These are phyloP conservation scores for Sanguinoderma infundibulare DNA, from an alignment of 1,284 basidiomycete species.

Conservation along the genomic window DNA sequence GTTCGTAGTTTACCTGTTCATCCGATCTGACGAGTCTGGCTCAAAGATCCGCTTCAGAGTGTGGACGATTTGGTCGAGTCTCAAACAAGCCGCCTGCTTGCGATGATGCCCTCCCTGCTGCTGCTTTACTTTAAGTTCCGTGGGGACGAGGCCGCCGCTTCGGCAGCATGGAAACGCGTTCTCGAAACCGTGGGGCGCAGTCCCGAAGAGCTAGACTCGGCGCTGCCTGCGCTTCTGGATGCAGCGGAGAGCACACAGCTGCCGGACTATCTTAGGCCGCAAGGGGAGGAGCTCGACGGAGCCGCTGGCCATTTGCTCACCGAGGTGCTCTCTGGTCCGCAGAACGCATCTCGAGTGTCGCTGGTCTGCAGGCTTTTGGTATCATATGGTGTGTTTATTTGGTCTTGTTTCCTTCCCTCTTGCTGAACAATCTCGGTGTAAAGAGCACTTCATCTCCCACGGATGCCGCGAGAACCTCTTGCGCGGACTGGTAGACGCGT, in stretches of 20 bases:
- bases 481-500: conserved; percentile 40
- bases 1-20: conserved; percentile 35
- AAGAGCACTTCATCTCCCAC: conserved; percentile 44
- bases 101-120: conserved; percentile 46
- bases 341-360: conserved; percentile 26
- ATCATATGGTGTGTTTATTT: conserved; percentile 37
- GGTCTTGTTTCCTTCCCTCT: not conserved
- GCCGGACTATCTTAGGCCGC: conserved; percentile 45
- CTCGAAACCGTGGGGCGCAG: conserved; percentile 41
- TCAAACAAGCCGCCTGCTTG: conserved; percentile 47
- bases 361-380: conserved; percentile 42
- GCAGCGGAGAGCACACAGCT: conserved; percentile 42
- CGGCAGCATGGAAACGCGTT: conserved; percentile 49
- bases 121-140: conserved; percentile 52
- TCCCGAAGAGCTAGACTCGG: conserved; percentile 30
- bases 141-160: conserved; percentile 37
- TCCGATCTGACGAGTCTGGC: not conserved
- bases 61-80: conserved; percentile 49
- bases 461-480: conserved; percentile 40
- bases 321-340: conserved; percentile 21
- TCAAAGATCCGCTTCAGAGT: conserved; percentile 36
- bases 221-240: conserved; percentile 43
- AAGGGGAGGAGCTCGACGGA: conserved; percentile 47
- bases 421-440: not conserved
- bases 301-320: conserved; percentile 38